These are phyloP conservation scores for Asclepias syriaca DNA, from an alignment of 257 asterid species.

Conservation along the genomic window DNA sequence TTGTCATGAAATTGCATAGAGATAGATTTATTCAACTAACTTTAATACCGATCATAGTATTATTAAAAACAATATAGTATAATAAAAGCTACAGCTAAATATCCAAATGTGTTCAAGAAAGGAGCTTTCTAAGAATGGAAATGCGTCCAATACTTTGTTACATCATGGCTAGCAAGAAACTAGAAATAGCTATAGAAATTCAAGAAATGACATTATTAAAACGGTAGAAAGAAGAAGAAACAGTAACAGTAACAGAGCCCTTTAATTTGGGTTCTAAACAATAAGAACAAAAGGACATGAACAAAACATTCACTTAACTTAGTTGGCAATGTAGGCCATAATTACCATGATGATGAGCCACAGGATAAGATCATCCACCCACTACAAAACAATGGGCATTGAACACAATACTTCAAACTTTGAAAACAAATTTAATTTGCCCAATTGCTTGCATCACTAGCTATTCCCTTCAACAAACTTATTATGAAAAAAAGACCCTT, in stretches of 20 bases:
- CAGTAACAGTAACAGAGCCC: not conserved
- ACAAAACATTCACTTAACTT: not conserved
- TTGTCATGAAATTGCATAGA: not conserved
- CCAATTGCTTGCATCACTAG: not conserved
- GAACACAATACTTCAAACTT: not conserved
- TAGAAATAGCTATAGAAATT: not conserved
- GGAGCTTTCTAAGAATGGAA: not conserved
- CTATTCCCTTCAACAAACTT: no score
- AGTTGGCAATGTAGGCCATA: not conserved
- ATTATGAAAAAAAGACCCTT: not conserved
- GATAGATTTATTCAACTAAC: not conserved
- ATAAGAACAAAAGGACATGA: not conserved
- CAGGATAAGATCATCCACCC: not conserved
- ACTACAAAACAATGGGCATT: no score
- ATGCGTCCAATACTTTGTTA: not conserved
- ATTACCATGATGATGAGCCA: not conserved
- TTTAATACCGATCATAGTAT: no score
- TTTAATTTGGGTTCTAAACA: not conserved
- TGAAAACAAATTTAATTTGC: not conserved
- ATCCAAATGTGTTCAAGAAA: no score
- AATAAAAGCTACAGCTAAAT: no score
- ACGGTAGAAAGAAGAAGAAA: not conserved
- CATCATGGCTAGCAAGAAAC: not conserved
- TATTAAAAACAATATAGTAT: no score
- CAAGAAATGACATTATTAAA: not conserved